Base-by-base conservation (phyloP, 257 asterid genomes). In the Fraxinus pennsylvanica region DNA sequence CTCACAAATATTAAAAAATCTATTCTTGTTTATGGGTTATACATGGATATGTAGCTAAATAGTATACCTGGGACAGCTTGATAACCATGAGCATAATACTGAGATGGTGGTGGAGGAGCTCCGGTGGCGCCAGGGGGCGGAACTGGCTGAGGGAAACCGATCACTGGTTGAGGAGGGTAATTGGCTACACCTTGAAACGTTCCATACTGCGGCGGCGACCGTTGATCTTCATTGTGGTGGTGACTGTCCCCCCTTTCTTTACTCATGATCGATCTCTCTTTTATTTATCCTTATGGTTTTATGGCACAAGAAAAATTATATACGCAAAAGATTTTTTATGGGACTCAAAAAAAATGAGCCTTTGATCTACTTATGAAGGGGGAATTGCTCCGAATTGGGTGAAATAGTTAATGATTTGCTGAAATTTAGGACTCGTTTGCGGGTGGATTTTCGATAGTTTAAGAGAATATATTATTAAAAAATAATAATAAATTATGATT, bases 121-220 rank as follows among this genome's bases (percentile, higher is more conserved):
- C 86, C 92, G 33, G 90, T 73, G 78, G 82, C 69, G 3, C 95
- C 97, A 1, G 97, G 97, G 35, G 97, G 96, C 39, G 97, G 95
- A 76, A 85, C 89, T 1, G 96, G 97, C 80, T 91, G 96, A 80
- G 99, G 99, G 71, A 92, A 90, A 73, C 97, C 98, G 14, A 80
- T 67, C 66, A 87, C 96, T 43, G 95, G 78, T 73, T 81, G 91
- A 21, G 91, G 92, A 39, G 96, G 92, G 86, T 89, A 74, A 86
- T 87, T 91, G 66, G 88, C 87, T 5, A 91, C 97, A n/a, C 97
- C 97, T 78, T 92, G 95, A 73, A 92, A 94, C 32, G 97, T 94
- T 29, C 96, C 99, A 68, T 94, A 94, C 70, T 85, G 87, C 9
- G 33, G 33, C 33, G 33, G 33, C 3, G 82, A 81, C 9, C 71